Percentiles rank a stretch among this genome's conserved stretches.
phyloP scores from a whole-genome alignment of 2,329 filamentous ascomycete genomes.

The Colletotrichum musae region DNA sequence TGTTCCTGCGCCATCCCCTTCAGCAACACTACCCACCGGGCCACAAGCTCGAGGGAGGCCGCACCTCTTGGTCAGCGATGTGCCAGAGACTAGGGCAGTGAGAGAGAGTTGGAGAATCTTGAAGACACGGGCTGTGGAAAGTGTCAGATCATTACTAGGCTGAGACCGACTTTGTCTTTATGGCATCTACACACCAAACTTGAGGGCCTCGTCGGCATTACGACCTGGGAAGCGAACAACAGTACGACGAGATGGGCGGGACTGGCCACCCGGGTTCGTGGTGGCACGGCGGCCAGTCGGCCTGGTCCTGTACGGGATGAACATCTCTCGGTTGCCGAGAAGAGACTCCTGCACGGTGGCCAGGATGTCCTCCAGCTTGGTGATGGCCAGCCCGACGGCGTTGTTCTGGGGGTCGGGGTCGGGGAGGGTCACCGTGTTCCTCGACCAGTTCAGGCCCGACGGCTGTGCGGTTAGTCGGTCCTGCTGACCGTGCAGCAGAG shows the following conservation, averaged over 20 bases:
- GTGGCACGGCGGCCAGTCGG: conserved; percentile 36
- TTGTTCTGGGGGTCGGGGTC: conserved; percentile 14
- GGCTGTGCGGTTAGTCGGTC: conserved; percentile 32
- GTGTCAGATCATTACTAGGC: background rate
- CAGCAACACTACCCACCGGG: background rate
- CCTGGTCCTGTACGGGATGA: conserved; percentile 61
- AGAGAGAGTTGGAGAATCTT: conserved; percentile 73
- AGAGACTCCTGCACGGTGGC: conserved; percentile 66
- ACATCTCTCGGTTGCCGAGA: conserved; percentile 58
- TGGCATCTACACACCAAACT: conserved; percentile 61
- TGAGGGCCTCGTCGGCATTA: conserved; percentile 61
- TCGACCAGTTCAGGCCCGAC: conserved; percentile 1
- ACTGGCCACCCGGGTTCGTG: conserved; percentile 1
- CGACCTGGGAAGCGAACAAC: conserved; percentile 63
- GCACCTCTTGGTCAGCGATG: conserved; percentile 74
- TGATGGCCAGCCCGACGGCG: conserved; percentile 55
- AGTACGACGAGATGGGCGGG: background rate
- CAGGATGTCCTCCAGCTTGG: conserved; percentile 70
- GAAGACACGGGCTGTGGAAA: conserved; percentile 65
- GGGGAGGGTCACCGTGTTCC: conserved; percentile 31
- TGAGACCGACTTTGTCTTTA: background rate
- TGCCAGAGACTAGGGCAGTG: conserved; percentile 69
- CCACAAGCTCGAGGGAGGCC: conserved; percentile 24
- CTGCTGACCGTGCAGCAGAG: conserved; percentile 19
- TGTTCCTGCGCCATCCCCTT: conserved; percentile 68